Evolutionary conservation across 1,139 yeast genomes (phyloP).

Genomic region (Suhomyces ambrosiae): DNA sequence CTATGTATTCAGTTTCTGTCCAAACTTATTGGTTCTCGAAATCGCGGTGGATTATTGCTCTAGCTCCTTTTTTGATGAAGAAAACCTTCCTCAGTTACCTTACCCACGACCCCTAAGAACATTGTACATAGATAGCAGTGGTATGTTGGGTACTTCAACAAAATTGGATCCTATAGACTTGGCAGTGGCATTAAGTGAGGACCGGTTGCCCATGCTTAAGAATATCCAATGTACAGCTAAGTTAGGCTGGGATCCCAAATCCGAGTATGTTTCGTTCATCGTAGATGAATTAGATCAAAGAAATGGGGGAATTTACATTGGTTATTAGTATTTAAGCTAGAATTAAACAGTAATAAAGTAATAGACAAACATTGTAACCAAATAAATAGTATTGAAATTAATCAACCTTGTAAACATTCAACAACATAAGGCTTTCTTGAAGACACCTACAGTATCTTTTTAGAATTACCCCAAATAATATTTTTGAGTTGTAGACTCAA

Average conservation of each 20-base stretch:
- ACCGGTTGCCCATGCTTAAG: conserved; percentile 66
- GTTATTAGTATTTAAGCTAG: conserved; percentile 28
- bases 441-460: no score
- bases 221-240: conserved; percentile 70
- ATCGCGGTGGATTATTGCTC: conserved; percentile 84
- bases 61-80: conserved; percentile 62
- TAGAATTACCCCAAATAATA: no score
- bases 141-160: conserved; percentile 81
- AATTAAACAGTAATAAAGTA: not conserved
- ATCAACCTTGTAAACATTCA: not conserved
- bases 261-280: conserved; percentile 59
- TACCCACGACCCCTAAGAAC: conserved; percentile 60
- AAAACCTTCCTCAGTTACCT: conserved; percentile 43
- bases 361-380: not conserved
- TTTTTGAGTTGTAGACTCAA: no score
- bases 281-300: conserved; percentile 43
- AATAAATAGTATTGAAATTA: not conserved
- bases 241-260: conserved; percentile 84
- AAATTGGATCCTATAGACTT: conserved; percentile 87
- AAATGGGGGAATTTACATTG: conserved; percentile 47
- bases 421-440: no score
- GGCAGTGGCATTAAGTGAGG: conserved; percentile 80
- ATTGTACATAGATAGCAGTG: conserved; percentile 79
- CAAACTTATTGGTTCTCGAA: conserved; percentile 62
- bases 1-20: conserved; percentile 71